Conservation (phyloP, 1,139 yeast genomes). For the Pichia sp. region DNA sequence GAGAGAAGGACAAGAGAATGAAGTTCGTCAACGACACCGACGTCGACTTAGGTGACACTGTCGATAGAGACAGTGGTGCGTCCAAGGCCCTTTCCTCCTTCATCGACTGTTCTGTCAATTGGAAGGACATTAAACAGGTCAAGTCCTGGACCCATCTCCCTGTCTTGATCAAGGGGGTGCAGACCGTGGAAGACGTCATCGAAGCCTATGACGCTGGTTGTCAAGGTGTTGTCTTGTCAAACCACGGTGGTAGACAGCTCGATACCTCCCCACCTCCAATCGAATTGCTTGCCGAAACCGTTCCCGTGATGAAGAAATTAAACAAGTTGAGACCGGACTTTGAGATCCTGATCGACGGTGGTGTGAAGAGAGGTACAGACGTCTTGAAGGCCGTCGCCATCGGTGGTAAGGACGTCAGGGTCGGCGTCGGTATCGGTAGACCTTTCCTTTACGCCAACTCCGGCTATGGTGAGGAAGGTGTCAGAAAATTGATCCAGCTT, state of each 20-base stretch:
- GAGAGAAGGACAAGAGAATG: slow-evolving; percentile 61
- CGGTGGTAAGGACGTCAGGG: slow-evolving; percentile 75
- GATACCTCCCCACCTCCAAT: slow-evolving; percentile 67
- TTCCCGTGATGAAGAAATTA: slow-evolving; percentile 45
- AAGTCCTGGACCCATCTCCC: slow-evolving; percentile 57
- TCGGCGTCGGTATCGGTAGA: slow-evolving; percentile 78
- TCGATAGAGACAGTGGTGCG: slow-evolving; percentile 76
- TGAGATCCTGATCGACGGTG: slow-evolving; percentile 70
- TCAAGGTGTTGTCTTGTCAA: slow-evolving; percentile 65
- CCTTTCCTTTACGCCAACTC: slow-evolving; percentile 76
- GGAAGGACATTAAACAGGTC: slow-evolving; percentile 61
- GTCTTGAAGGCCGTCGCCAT: slow-evolving; percentile 66
- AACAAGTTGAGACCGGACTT: slow-evolving; percentile 48
- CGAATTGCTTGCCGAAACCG: slow-evolving; percentile 62
- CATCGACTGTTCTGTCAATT: slow-evolving; percentile 73
- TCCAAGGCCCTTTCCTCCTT: slow-evolving; percentile 81
- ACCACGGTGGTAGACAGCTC: slow-evolving; percentile 78
- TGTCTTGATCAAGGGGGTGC: slow-evolving; percentile 65
- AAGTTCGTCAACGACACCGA: slow-evolving; percentile 60
- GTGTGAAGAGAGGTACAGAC: slow-evolving; percentile 72
- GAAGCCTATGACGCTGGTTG: slow-evolving; percentile 59
- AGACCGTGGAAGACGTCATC: slow-evolving; percentile 63
- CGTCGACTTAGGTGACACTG: slow-evolving; percentile 39
- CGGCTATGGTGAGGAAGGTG: slow-evolving; percentile 76
- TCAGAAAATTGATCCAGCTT: slow-evolving; percentile 67